Base-by-base conservation (phyloP, 192 early-diverging fungal genomes). In the Coemansia asiatica region DNA sequence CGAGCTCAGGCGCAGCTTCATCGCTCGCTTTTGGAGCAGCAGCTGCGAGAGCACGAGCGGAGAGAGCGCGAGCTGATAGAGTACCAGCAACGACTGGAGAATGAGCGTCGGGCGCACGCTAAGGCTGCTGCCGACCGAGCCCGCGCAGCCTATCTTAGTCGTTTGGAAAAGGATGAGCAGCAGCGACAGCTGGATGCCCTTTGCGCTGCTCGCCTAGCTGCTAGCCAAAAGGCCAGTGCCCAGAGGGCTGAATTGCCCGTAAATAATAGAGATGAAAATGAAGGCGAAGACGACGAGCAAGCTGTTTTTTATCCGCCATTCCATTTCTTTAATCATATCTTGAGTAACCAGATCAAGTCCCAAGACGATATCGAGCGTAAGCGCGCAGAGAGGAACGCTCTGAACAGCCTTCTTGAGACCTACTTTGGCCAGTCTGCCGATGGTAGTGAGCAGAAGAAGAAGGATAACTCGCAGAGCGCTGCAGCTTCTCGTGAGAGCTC, bases 341-440 rank as follows among this genome's bases (percentile, higher is more conserved):
- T 81, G 26, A 53, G 63, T 36, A 72, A 31, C 48, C 78, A 75
- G 56, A 27, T 81, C 9, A 63, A 48, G 25, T 63, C 65, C 1
- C 78, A 75, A 59, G 78, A 81, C 55, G 62, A 68, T 16, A 51
- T 63, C 15, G 78, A 74, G 47, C 63, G 78, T 25, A 71, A 66
- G 56, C 51, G 61, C 1, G 78, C 78, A 1, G 69, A 72, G 44
- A 68, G 64, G 29, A 21, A 55, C 2, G 78, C 78, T 4, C 60
- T 81, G 7, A 26, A 4, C 0, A 56, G 68, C 0, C 58, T 81
- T 2, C 69, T 81, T 6, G 68, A 81, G 29, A 8, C 56, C 10
- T 80, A 80, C 50, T 80, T 80, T 68, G 66, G 60, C 15, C 40
- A 44, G 3, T 2, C 40, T 12, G 15, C 40, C 10, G 15, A 16